Conservation (phyloP, 768 basidiomycete species). For the Pisolithus microcarpus region DNA sequence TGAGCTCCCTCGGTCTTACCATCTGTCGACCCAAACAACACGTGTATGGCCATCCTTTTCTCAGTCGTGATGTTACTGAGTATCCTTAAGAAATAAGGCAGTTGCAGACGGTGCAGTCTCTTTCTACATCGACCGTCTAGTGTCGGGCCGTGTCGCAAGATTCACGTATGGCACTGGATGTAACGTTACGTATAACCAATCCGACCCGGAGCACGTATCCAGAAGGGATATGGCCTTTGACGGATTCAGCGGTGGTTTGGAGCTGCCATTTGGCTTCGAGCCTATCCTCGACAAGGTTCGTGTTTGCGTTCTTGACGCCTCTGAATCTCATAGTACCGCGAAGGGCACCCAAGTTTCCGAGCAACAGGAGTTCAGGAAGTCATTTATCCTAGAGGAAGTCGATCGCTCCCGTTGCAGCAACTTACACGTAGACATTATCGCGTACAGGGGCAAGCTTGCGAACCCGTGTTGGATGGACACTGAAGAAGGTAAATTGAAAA, state of each 20-base stretch:
- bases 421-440: constrained; percentile 12
- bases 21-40: constrained; percentile 40
- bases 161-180: constrained; percentile 37
- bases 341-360: constrained; percentile 36
- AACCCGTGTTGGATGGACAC: constrained; percentile 22
- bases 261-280: constrained; percentile 31
- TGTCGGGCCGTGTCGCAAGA: constrained; percentile 36
- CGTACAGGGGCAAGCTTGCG: constrained; percentile 15
- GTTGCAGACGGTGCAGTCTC: constrained; percentile 41
- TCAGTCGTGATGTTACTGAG: not conserved
- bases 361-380: constrained; percentile 31
- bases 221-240: constrained; percentile 23
- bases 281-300: constrained; percentile 34
- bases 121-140: constrained; percentile 35
- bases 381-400: constrained; percentile 20
- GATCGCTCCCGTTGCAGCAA: constrained; percentile 9
- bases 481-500: constrained; percentile 15
- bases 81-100: constrained; percentile 30
- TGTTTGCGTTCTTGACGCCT: not conserved
- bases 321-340: not conserved
- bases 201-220: constrained; percentile 29
- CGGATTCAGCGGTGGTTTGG: constrained; percentile 26
- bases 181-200: constrained; percentile 23
- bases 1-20: constrained; percentile 27
- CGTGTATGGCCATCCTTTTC: constrained; percentile 28